These are phyloP conservation scores for Corchorus capsularis DNA, from an alignment of 345 rosid species.

Conservation along the genomic window DNA sequence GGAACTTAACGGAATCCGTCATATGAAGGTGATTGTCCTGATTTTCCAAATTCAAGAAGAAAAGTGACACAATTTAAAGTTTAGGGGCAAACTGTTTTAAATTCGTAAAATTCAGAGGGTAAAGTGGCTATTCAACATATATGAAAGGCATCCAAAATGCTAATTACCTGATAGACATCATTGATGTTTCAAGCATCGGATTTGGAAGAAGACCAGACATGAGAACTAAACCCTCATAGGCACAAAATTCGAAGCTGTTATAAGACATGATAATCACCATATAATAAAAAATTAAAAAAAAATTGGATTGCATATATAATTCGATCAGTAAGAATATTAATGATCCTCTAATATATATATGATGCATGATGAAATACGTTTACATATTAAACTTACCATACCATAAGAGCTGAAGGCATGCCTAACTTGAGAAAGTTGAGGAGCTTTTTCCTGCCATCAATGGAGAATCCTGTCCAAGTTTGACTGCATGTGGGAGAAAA, in stretches of 20 bases:
- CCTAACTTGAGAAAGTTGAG: constrained; percentile 30
- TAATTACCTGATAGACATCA: constrained; percentile 42
- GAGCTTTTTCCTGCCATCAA: constrained; percentile 28
- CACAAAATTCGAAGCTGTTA: constrained; percentile 42
- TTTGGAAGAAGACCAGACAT: constrained; percentile 23
- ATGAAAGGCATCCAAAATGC: background rate
- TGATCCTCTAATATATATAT: no score
- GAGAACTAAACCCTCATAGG: constrained; percentile 37
- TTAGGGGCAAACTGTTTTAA: no score
- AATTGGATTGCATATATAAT: no score
- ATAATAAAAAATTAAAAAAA: no score
- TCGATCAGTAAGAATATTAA: no score
- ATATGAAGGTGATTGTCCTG: no score
- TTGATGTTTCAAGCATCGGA: constrained; percentile 33
- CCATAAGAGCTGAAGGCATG: constrained; percentile 43
- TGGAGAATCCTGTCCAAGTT: constrained; percentile 43
- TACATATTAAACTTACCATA: constrained; percentile 26
- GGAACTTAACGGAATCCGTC: no score
- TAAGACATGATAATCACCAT: background rate
- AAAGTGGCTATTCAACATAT: no score
- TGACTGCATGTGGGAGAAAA: constrained; percentile 18
- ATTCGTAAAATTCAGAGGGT: no score
- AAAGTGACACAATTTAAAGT: no score
- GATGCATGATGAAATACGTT: no score
- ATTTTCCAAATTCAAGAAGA: no score